Conservation (phyloP, 1,139 yeast species). For the Hyphopichia buzzinii region DNA sequence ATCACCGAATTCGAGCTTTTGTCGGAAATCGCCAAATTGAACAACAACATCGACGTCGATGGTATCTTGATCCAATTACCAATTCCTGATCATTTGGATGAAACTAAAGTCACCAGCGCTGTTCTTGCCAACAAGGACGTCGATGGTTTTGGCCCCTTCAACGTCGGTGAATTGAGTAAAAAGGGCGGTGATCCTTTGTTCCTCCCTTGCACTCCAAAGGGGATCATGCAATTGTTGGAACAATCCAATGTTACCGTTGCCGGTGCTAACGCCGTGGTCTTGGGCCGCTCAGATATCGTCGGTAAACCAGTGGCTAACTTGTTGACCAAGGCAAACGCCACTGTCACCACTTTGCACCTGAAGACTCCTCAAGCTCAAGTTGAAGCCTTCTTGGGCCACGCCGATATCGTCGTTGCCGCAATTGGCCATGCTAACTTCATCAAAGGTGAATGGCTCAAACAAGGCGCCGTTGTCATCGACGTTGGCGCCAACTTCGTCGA, state of each 20-base stretch:
- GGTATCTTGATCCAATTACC: slow-evolving; percentile 94
- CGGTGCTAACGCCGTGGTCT: slow-evolving; percentile 88
- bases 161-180: slow-evolving; percentile 90
- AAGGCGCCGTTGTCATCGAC: slow-evolving; percentile 84
- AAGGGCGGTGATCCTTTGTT: slow-evolving; percentile 83
- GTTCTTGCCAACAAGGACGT: slow-evolving; percentile 84
- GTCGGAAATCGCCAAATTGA: slow-evolving; percentile 57
- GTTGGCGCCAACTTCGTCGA: slow-evolving; percentile 92
- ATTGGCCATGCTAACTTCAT: slow-evolving; percentile 83
- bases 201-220: slow-evolving; percentile 96
- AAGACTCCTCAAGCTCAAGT: slow-evolving; percentile 59
- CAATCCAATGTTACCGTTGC: slow-evolving; percentile 58
- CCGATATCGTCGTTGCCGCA: slow-evolving; percentile 92
- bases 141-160: slow-evolving; percentile 90
- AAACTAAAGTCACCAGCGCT: slow-evolving; percentile 71
- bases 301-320: slow-evolving; percentile 91
- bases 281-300: slow-evolving; percentile 95
- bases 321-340: slow-evolving; percentile 75
- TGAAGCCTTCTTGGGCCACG: slow-evolving; percentile 58
- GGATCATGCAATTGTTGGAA: slow-evolving; percentile 75
- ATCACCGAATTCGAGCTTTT: slow-evolving; percentile 60
- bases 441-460: slow-evolving; percentile 85
- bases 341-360: slow-evolving; percentile 84
- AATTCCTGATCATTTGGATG: slow-evolving; percentile 78
- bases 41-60: slow-evolving; percentile 68